Percentiles rank a stretch among this genome's conserved stretches.
Evolutionary conservation across 2,329 filamentous ascomycete species (phyloP).

Genomic region (Stagonosporopsis vannaccii): DNA sequence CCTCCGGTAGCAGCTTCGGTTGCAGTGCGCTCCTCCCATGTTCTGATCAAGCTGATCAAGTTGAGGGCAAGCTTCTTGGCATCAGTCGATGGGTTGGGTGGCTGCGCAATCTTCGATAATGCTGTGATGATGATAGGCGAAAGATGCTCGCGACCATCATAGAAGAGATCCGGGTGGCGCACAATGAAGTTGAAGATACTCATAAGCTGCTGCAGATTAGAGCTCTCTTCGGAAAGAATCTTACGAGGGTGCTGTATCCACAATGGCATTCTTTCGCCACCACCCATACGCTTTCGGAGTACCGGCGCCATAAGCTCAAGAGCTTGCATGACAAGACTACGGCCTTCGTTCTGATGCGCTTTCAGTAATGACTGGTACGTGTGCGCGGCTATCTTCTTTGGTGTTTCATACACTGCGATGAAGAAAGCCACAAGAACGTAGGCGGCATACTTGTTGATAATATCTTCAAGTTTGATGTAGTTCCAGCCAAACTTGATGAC

Average conservation of each 20-base stretch:
- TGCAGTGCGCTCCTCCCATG: constrained; percentile 87
- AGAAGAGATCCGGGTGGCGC: constrained; percentile 90
- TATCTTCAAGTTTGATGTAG: constrained; percentile 93
- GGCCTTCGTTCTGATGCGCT: constrained; percentile 93
- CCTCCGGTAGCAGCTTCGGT: constrained; percentile 56
- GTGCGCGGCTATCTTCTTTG: constrained; percentile 92
- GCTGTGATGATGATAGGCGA: constrained; percentile 87
- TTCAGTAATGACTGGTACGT: constrained; percentile 91
- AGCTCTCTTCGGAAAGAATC: constrained; percentile 91
- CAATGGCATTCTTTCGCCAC: constrained; percentile 75
- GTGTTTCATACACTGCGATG: constrained; percentile 95
- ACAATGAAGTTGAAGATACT: constrained; percentile 98
- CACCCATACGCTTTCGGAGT: constrained; percentile 80
- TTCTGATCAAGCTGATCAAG: constrained; percentile 88
- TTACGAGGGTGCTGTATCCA: constrained; percentile 92
- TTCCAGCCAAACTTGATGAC: constrained; percentile 99
- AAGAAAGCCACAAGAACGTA: constrained; percentile 98
- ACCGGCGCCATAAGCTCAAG: constrained; percentile 95
- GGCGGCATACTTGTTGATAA: constrained; percentile 98
- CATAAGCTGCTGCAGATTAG: constrained; percentile 94
- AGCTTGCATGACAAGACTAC: constrained; percentile 90
- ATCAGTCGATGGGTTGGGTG: constrained; percentile 85
- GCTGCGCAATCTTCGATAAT: constrained; percentile 83
- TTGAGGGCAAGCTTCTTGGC: constrained; percentile 90
- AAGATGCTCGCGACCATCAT: constrained; percentile 92